phyloP scores from a whole-genome alignment of 2,329 filamentous ascomycete species.

The Cercospora sesami region DNA sequence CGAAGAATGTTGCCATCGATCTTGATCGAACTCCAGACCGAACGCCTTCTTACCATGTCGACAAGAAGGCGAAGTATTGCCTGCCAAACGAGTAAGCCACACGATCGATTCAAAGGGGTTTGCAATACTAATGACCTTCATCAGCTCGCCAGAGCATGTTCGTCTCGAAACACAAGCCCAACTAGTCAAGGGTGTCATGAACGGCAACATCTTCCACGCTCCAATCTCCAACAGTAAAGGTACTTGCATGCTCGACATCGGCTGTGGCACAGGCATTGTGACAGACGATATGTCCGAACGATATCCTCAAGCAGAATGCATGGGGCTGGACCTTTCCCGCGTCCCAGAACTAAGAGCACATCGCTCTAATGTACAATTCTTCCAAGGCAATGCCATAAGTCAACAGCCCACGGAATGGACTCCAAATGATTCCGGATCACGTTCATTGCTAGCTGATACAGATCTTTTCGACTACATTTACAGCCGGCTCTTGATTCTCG shows the following conservation, averaged over 20 bases:
- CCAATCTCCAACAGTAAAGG: not conserved
- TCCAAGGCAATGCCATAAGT: conserved; percentile 19
- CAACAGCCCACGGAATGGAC: conserved; percentile 15
- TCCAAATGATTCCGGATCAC: not conserved
- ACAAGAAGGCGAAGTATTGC: conserved; percentile 11
- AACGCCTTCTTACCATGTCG: conserved; percentile 10
- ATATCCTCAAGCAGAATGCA: conserved; percentile 35
- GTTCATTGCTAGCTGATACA: not conserved
- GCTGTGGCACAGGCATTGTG: conserved; percentile 34
- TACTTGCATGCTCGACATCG: conserved; percentile 12
- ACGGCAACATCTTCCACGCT: conserved; percentile 22
- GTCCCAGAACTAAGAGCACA: conserved; percentile 17
- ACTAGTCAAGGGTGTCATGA: conserved; percentile 26
- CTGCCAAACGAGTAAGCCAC: conserved; percentile 10
- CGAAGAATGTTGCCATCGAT: not conserved
- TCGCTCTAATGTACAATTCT: conserved; percentile 11
- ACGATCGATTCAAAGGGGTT: not conserved
- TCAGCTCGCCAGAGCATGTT: conserved; percentile 19
- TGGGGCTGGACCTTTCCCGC: conserved; percentile 39
- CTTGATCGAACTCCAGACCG: not conserved
- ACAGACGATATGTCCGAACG: conserved; percentile 30
- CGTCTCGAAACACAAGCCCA: conserved; percentile 30
- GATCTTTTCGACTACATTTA: conserved; percentile 28
- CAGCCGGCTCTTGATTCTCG: conserved; percentile 26
- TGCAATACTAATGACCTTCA: not conserved